Evolutionary conservation across 75 land plant species (phyloP).

Genomic region (Picea glauca): DNA sequence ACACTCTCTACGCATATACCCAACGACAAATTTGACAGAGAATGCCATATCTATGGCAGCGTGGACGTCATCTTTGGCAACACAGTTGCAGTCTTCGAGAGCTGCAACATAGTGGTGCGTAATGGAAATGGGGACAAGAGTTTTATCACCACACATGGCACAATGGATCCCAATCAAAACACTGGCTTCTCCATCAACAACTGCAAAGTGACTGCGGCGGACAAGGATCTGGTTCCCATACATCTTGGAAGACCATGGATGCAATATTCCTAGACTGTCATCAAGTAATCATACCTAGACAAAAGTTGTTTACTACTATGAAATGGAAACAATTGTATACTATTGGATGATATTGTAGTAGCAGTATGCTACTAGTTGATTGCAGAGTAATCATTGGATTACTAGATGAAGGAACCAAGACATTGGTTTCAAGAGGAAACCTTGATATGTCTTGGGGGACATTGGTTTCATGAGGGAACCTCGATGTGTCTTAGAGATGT

Average conservation of each 20-base stretch:
- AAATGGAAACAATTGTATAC: too few species aligned
- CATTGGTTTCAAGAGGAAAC: too few species aligned
- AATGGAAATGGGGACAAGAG: neutral
- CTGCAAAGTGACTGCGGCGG: slow-evolving; percentile 13
- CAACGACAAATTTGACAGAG: slow-evolving; percentile 18
- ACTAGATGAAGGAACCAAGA: too few species aligned
- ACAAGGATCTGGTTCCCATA: neutral
- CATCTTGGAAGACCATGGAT: slow-evolving; percentile 11
- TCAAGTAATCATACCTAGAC: slow-evolving; percentile 5
- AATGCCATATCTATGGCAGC: slow-evolving; percentile 22
- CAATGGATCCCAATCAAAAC: slow-evolving; percentile 7
- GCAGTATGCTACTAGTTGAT: too few species aligned
- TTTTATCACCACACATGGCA: slow-evolving; percentile 20
- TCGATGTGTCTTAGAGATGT: too few species aligned
- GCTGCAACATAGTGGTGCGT: slow-evolving; percentile 18
- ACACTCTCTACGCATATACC: neutral
- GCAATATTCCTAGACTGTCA: slow-evolving; percentile 7
- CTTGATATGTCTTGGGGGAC: too few species aligned
- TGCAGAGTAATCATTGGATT: too few species aligned
- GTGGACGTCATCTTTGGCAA: slow-evolving; percentile 37
- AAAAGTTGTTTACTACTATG: too few species aligned
- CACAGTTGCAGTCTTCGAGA: slow-evolving; percentile 26
- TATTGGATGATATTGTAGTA: too few species aligned
- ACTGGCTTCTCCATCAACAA: slow-evolving; percentile 27
- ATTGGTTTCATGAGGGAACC: too few species aligned